Evolutionary conservation across 257 asterid species (phyloP), one percentile per base, ranked within the genome.

Genomic region (Rauvolfia tetraphylla): DNA sequence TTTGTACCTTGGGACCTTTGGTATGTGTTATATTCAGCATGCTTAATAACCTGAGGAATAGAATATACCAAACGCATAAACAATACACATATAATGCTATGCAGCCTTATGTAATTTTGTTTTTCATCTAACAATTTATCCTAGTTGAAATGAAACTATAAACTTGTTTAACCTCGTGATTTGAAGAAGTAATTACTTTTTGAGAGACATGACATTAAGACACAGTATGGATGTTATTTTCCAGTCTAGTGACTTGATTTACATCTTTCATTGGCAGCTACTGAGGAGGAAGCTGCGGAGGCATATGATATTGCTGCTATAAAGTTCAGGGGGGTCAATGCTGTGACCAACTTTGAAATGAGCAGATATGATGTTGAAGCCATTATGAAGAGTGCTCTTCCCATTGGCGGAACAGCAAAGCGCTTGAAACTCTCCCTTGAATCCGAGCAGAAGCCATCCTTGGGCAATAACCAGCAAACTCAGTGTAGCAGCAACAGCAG

Each of bases 271-370:
- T 23, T 33, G 8, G 65, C 91, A 95, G 98, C 97, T 14, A 93
- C 99, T 0, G 98, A 95, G 85, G 98, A 93, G 90, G 99, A 93
- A 89, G 98, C 99, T 5, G 99, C 99, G 0, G 99, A 95, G 81
- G 98, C 98, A 0, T 95, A 95, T 67, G 99, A 95, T 88, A 92
- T 95, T 27, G 99, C 98, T 3, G 98, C 99, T 6, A 95, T 95
- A 75, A 95, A 92, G 82, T 92, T 95, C 85, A 75, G 99, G 75
- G 99, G 99, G 41, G 10, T 81, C 49, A 91, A 91, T 36, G 98
- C 98, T 0, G 98, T 95, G 41, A 95, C 99, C 41, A 95, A 95
- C 71, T 95, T 95, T 1, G 99, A 92, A 86, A 92, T 92, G 97
- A 91, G 39, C 76, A 96, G 99, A 0, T 95, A 95, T 6, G 97